Conservation (phyloP, 75 land plant genomes). For the Picea sitchensis region DNA sequence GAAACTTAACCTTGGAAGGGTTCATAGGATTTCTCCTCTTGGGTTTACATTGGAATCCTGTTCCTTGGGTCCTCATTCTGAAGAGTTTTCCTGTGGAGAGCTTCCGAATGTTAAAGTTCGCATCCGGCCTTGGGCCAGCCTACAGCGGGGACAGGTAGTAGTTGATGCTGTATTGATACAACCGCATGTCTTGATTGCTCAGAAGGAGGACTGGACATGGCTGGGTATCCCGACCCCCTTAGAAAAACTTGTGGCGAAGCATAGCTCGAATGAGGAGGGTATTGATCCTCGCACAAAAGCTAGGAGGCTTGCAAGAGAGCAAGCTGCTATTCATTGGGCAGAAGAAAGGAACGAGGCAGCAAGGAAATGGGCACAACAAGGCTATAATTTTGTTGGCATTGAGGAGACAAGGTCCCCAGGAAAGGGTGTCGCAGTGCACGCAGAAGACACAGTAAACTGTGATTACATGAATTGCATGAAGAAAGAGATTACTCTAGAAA, state of each 20-base stretch:
- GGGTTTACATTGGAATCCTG: conserved; percentile 59
- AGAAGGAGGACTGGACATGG: conserved; percentile 95
- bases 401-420: conserved; percentile 1
- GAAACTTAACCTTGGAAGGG: conserved; percentile 77
- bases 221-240: conserved; percentile 67
- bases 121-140: conserved; percentile 75
- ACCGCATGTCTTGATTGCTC: conserved; percentile 78
- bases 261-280: conserved; percentile 61
- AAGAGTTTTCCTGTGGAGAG: conserved; percentile 96
- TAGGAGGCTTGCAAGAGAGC: conserved; percentile 81
- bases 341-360: conserved; percentile 66
- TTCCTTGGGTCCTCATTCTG: conserved; percentile 79
- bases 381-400: conserved; percentile 41
- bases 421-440: background rate
- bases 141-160: conserved; percentile 73
- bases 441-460: background rate
- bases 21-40: conserved; percentile 70
- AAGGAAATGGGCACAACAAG: conserved; percentile 54
- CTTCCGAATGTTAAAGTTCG: conserved; percentile 63
- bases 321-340: conserved; percentile 37
- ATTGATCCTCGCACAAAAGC: conserved; percentile 76
- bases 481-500: conserved; percentile 1
- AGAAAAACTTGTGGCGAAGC: conserved; percentile 30
- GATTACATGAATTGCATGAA: conserved; percentile 2
- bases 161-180: conserved; percentile 71